These are phyloP conservation scores for Imleria badia DNA, from an alignment of 768 basidiomycete species.

Conservation along the genomic window DNA sequence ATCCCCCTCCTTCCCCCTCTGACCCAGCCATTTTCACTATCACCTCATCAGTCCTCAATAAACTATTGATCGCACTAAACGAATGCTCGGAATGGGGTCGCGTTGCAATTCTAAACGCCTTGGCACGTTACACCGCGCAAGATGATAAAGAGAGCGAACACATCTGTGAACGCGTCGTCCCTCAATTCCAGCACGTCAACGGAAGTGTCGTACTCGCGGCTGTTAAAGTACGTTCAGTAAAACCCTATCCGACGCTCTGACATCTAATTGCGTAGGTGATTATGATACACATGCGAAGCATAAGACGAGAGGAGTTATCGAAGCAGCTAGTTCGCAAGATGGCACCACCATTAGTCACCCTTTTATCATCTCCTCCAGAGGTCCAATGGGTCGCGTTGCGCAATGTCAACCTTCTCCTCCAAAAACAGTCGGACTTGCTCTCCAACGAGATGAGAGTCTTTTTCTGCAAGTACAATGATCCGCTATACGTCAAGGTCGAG, in stretches of 20 bases:
- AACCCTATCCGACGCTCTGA: background rate
- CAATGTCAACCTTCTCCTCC: slow-evolving; percentile 94
- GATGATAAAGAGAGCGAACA: slow-evolving; percentile 98
- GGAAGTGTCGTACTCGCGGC: slow-evolving; percentile 96
- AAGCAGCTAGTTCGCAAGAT: slow-evolving; percentile 91
- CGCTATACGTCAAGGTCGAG: slow-evolving; percentile 97
- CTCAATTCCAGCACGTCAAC: slow-evolving; percentile 97
- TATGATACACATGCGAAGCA: slow-evolving; percentile 93
- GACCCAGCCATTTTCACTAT: slow-evolving; percentile 77
- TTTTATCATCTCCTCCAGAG: slow-evolving; percentile 94
- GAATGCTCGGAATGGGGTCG: slow-evolving; percentile 99
- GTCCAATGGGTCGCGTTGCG: slow-evolving; percentile 98
- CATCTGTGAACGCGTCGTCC: slow-evolving; percentile 97
- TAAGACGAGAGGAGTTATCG: slow-evolving; percentile 77
- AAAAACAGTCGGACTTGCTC: slow-evolving; percentile 88
- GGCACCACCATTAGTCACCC: slow-evolving; percentile 94
- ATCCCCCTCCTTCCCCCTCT: slow-evolving; percentile 50
- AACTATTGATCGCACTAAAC: slow-evolving; percentile 91
- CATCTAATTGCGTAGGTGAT: slow-evolving; percentile 60
- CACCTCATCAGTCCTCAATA: slow-evolving; percentile 79
- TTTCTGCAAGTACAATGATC: slow-evolving; percentile 99
- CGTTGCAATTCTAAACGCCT: slow-evolving; percentile 85
- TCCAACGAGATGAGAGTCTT: slow-evolving; percentile 98
- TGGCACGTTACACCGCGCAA: slow-evolving; percentile 77
- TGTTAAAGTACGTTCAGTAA: slow-evolving; percentile 65